Evolutionary conservation across 805 yeast genomes (phyloP), one percentile per base, ranked within the genome.

Genomic region (Torulaspora microellipsoides): DNA sequence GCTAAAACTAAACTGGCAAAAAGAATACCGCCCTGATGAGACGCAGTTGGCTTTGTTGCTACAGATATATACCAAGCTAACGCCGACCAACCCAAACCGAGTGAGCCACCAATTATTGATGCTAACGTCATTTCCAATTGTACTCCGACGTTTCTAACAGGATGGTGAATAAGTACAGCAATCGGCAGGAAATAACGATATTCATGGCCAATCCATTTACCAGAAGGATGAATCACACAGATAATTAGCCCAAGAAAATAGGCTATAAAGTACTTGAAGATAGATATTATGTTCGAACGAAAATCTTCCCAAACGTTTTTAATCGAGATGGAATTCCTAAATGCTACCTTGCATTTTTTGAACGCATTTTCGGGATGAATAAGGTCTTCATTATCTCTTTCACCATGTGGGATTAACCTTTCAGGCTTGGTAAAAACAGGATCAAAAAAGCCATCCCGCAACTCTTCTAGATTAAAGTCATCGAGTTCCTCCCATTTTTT

Each of bases 381-480:
- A 8, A 29, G 31, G 33, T 8, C 25, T 38, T 27, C 40, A n/a
- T 13, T 29, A 12, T 40, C 47, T 23, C 46, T 43, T 15, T 27
- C 40, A 15, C 33, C 33, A 27, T 40, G 23, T 11, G 15, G 17
- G 11, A 31, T 7, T 13, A 35, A 14, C 34, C 45, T 40, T 5
- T 55, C 54, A 10, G 57, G 58, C 32, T 65, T 66, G 6, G 65
- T 56, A 45, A 64, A 75, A 1, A 66, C 59, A 1, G 78, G 71
- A 50, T 75, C 78, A 46, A 75, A 75, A 52, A 69, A 74, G 8
- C 77, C 77, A 39, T 70, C 71, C 51, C 79, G 61, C 20, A 70
- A 50, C 49, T 75, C 80, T 41, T 71, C 72, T n/a, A 73, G 40
- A 1, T 59, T 67, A 42, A 59, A 69, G 20, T 60, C 59, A 4